These are phyloP conservation scores for Alternaria longipes DNA, from an alignment of 2,329 filamentous ascomycete genomes.

Conservation along the genomic window DNA sequence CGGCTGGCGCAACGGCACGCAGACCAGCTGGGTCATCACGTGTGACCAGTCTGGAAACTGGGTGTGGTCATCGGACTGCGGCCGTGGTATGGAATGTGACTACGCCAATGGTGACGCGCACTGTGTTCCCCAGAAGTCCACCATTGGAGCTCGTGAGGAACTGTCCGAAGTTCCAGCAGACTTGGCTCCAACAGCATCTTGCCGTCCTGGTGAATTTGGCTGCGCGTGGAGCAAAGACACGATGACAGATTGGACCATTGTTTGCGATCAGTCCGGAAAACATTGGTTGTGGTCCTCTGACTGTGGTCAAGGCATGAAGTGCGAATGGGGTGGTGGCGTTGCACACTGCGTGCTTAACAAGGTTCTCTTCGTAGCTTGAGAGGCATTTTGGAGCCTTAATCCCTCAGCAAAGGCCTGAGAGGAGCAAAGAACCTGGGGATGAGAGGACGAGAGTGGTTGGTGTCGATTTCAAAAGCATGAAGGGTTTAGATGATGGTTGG, in stretches of 20 bases:
- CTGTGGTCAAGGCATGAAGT: slow-evolving; percentile 3
- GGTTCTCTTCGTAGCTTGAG: background rate
- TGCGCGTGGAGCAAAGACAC: background rate
- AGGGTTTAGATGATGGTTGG: background rate
- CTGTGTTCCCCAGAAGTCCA: background rate
- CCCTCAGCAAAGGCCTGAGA: slow-evolving; percentile 3
- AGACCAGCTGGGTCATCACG: background rate
- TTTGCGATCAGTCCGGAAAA: slow-evolving; percentile 3
- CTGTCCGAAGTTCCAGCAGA: background rate
- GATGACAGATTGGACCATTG: background rate
- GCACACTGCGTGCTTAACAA: background rate
- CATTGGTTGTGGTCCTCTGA: slow-evolving; percentile 7
- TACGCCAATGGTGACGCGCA: background rate
- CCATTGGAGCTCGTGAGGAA: background rate
- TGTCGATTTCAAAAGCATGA: background rate
- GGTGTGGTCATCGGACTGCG: slow-evolving; percentile 6
- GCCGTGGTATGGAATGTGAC: background rate
- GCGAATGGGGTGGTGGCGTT: background rate
- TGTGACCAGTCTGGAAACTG: slow-evolving; percentile 5
- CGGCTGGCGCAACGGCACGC: background rate
- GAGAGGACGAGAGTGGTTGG: background rate
- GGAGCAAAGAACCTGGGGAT: background rate
- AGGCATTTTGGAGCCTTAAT: background rate
- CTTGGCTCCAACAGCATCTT: background rate
- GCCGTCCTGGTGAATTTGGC: slow-evolving; percentile 2